Evolutionary conservation across 768 basidiomycete species (phyloP), one percentile per base, ranked within the genome.

Genomic region (Russula brevipes): DNA sequence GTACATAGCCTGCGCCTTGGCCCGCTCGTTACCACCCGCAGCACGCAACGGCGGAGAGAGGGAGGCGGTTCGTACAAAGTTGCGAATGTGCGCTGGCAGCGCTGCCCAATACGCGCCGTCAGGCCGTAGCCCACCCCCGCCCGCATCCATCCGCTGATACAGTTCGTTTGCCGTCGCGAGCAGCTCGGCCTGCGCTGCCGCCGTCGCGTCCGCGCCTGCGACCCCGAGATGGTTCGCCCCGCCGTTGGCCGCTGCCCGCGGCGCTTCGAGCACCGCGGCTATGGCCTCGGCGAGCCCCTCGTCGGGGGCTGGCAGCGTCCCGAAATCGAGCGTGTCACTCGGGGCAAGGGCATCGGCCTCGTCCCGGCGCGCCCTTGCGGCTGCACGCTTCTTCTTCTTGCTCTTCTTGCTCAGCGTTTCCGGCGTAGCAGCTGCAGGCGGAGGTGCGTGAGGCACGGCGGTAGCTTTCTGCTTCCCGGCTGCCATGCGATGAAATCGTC

Each of bases 41-140:
- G 65, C 36, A 63, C n/a, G 61, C 50, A 59, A 57, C 54, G 53
- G 73, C 61, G 70, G 70, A 69, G 73, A 69, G 69, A 72, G 65
- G 66, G 68, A 69, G 68, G 72, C 73, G 68, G 60, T 69, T 66
- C 84, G 78, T 71, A 89, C 86, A 72, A 88, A 88, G 65, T 81
- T 84, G 70, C 85, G 81, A 63, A 88, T 80, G 69, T 88, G 84
- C 30, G 82, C 79, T 42, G 88, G 87, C 50, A 89, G 78, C 44
- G 82, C 80, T 52, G 83, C 80, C 87, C 86, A 87, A 70, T 88
- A 87, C 52, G 84, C 84, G 66, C 86, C 84, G 65, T 85, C 85
- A 54, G 78, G 75, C 51, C 61, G 71, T 61, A 64, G 73, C 73
- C 61, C 64, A 39, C 67, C 65, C 44, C 59, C 59, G 3, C 65